phyloP scores from a whole-genome alignment of 2,329 filamentous ascomycete genomes.

The Coniochaeta ligniaria region DNA sequence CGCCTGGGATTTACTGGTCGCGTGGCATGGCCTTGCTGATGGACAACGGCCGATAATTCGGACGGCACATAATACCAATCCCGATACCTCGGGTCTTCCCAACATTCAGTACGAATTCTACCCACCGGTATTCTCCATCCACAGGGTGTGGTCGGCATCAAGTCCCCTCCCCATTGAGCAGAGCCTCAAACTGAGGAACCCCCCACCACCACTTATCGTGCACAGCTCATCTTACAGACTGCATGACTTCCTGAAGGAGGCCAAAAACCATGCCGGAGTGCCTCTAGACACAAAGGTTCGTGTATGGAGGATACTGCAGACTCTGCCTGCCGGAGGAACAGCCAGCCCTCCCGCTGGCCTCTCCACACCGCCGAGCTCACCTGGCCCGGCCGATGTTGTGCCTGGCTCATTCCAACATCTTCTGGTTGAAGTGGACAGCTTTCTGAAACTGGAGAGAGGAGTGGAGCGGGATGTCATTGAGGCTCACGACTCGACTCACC shows the following conservation, averaged over 20 bases:
- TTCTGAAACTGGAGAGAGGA: conserved; percentile 54
- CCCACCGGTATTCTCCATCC: conserved; percentile 77
- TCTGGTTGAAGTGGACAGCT: conserved; percentile 54
- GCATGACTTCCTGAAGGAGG: conserved; percentile 66
- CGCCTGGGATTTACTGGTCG: conserved; percentile 73
- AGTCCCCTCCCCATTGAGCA: conserved; percentile 51
- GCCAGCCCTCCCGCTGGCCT: conserved; percentile 30
- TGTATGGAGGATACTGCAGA: conserved; percentile 59
- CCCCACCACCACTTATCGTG: conserved; percentile 57
- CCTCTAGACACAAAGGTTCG: conserved; percentile 67
- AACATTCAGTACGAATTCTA: conserved; percentile 79
- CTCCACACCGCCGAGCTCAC: conserved; percentile 22
- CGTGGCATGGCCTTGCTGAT: conserved; percentile 73
- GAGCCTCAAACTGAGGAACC: conserved; percentile 51
- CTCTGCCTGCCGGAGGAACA: conserved; percentile 23
- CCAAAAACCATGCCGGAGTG: conserved; percentile 64
- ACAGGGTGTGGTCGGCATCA: conserved; percentile 63
- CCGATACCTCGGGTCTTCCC: conserved; percentile 41
- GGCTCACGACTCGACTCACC: conserved; percentile 61
- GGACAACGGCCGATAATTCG: conserved; percentile 67
- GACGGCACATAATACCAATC: conserved; percentile 68
- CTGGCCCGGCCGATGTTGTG: conserved; percentile 5
- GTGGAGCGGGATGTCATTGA: conserved; percentile 54
- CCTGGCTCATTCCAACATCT: conserved; percentile 33
- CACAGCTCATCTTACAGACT: conserved; percentile 65